Conservation (phyloP, 1,284 basidiomycete genomes). For the Cryptococcus sp. region DNA sequence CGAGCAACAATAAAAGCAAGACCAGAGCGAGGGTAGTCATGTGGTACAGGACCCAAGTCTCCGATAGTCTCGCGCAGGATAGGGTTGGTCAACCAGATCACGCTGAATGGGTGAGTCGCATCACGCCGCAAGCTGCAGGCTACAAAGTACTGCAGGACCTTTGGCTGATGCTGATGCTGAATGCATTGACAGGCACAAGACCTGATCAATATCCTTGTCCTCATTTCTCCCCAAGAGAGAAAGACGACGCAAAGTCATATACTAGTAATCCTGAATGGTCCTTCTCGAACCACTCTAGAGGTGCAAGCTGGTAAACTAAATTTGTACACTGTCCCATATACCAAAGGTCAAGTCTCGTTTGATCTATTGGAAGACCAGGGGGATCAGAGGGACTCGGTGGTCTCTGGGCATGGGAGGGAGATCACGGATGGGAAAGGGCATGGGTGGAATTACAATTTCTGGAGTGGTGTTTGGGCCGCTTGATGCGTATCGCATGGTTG, state of each 20-base stretch:
- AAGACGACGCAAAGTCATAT: conserved; percentile 13
- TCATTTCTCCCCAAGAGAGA: conserved; percentile 12
- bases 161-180: conserved; percentile 1
- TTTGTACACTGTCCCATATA: conserved; percentile 35
- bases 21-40: conserved; percentile 33
- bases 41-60: conserved; percentile 46
- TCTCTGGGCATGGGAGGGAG: conserved; percentile 31
- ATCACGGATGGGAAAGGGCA: conserved; percentile 23
- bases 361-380: conserved; percentile 16
- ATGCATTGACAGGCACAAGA: conserved; percentile 42
- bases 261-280: conserved; percentile 26
- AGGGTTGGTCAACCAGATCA: conserved; percentile 38
- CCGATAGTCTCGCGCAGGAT: conserved; percentile 27
- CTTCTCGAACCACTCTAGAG: neutral
- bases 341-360: conserved; percentile 40
- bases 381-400: conserved; percentile 13
- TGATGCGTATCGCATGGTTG: too few species aligned
- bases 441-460: conserved; percentile 52
- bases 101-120: conserved; percentile 43
- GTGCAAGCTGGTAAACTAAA: conserved; percentile 27
- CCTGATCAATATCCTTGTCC: conserved; percentile 44
- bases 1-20: neutral
- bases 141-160: neutral
- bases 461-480: conserved; percentile 36
- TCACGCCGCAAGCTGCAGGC: neutral